Base-by-base conservation (phyloP, 1,284 basidiomycete genomes). In the Moniliophthora roreri region DNA sequence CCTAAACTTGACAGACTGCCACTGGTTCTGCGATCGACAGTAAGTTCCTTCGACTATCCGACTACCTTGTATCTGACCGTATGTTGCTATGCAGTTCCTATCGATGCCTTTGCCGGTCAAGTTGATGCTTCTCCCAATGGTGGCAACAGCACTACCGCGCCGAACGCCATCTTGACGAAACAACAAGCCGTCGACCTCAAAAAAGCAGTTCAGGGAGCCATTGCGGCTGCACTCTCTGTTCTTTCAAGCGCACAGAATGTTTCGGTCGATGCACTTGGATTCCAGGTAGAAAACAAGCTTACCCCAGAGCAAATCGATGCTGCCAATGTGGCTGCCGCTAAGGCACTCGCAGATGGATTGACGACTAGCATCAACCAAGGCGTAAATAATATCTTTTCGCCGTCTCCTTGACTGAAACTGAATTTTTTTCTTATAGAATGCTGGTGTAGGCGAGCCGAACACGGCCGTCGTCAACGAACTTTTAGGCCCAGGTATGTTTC, bases 11-110 rank as follows among this genome's bases (percentile, higher is more conserved):
- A 7, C 37, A 61, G 60, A 62, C 60, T 24, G 57, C 59, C 26
- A 58, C 59, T 32, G 60, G 59, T 38, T 57, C 58, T n/a, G 60
- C 60, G 7, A 60, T 59, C 48, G 60, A 62, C 50, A 60, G 55
- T 53, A 16, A 54, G 42, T 41, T 7, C 16, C 6, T 24, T 35
- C 15, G 23, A 13, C 10, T 24, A 15, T 35, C 39, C 11, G 18
- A 20, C 23, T 42, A 10, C n/a, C 26, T 13, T 32, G 11, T 37
- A 28, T 8, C 15, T n/a, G 16, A 16, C 21, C 46, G 37, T n/a
- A 18, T 28, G 15, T 23, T 24, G 44, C 36, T 2, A 15, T 49
- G 6, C 11, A 56, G 55, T 62, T 50, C 60, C 60, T 47, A 60
- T 62, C 45, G 60, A 62, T 38, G 58, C 53, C 15, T 56, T 62